A percentile compares a stretch with the other conserved stretches of the same genome.
These are phyloP conservation scores for Populus simonii DNA, from an alignment of 345 rosid genomes.

Conservation along the genomic window DNA sequence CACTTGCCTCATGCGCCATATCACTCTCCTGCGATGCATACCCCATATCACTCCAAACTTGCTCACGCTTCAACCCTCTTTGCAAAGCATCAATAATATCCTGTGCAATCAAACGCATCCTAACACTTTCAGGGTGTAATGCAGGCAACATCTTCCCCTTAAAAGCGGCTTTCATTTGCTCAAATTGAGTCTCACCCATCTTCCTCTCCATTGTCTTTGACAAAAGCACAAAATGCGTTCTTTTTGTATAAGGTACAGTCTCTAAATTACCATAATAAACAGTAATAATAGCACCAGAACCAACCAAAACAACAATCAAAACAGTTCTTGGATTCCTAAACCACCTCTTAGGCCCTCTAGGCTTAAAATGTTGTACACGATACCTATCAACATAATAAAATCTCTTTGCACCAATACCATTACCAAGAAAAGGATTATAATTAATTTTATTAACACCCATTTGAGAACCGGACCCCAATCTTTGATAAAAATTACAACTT, in stretches of 20 bases:
- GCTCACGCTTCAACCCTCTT: slow-evolving; percentile 73
- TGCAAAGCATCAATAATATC: slow-evolving; percentile 74
- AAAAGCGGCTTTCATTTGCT: slow-evolving; percentile 50
- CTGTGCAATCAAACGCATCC: slow-evolving; percentile 64
- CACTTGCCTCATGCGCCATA: slow-evolving; percentile 26
- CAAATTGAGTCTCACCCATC: slow-evolving; percentile 66
- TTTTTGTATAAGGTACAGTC: slow-evolving; percentile 80
- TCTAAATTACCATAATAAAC: slow-evolving; percentile 68
- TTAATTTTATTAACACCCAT: slow-evolving; percentile 12
- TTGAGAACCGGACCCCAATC: slow-evolving; percentile 20
- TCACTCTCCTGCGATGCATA: slow-evolving; percentile 55
- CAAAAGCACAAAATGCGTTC: slow-evolving; percentile 75
- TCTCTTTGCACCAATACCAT: slow-evolving; percentile 36
- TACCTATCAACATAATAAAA: slow-evolving; percentile 69
- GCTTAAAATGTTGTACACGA: slow-evolving; percentile 63
- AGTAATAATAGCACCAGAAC: slow-evolving; percentile 57
- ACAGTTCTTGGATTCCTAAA: slow-evolving; percentile 56
- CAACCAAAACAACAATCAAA: slow-evolving; percentile 46
- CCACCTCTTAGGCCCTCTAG: slow-evolving; percentile 68
- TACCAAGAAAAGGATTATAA: slow-evolving; percentile 23
- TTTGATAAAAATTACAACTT: slow-evolving; percentile 24
- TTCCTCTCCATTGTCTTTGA: slow-evolving; percentile 59
- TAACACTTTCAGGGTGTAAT: slow-evolving; percentile 75
- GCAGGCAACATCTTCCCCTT: slow-evolving; percentile 75
- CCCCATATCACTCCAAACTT: slow-evolving; percentile 62